Percentiles rank a stretch among this genome's conserved stretches.
Conservation (phyloP, 1,284 basidiomycete genomes). For the Ustilago trichophora region DNA sequence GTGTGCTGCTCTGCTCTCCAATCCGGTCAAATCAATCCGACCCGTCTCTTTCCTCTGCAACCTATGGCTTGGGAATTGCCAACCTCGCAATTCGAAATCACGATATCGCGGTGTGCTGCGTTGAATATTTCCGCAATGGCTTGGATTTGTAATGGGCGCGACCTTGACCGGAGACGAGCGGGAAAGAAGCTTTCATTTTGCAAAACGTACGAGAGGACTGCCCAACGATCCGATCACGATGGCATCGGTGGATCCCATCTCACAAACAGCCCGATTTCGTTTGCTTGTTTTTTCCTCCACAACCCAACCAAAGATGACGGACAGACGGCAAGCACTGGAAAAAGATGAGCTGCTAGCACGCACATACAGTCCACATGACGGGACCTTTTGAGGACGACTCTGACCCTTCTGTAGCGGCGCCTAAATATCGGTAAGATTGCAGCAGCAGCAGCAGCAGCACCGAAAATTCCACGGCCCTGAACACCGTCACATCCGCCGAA, state of each 20-base stretch:
- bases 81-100: no score
- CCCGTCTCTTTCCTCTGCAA: constrained; percentile 14
- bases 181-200: neutral
- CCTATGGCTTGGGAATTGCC: neutral
- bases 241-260: constrained; percentile 1
- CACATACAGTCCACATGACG: no score
- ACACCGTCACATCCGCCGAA: no score
- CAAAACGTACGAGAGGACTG: constrained; percentile 21
- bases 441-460: no score
- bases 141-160: constrained; percentile 29
- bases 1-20: no score
- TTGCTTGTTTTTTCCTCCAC: no score
- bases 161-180: constrained; percentile 18
- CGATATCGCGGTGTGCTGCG: neutral
- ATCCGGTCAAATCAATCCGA: constrained; percentile 9
- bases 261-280: neutral
- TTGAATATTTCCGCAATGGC: neutral
- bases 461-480: no score
- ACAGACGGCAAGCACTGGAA: no score
- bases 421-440: no score
- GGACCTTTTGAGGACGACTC: no score
- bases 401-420: no score
- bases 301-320: constrained; percentile 1
- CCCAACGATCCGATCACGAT: constrained; percentile 16
- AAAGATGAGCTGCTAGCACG: no score